Percentiles rank a stretch among this genome's conserved stretches.
Evolutionary conservation across 805 yeast species (phyloP).

Genomic region (Kluyveromyces aestuarii): DNA sequence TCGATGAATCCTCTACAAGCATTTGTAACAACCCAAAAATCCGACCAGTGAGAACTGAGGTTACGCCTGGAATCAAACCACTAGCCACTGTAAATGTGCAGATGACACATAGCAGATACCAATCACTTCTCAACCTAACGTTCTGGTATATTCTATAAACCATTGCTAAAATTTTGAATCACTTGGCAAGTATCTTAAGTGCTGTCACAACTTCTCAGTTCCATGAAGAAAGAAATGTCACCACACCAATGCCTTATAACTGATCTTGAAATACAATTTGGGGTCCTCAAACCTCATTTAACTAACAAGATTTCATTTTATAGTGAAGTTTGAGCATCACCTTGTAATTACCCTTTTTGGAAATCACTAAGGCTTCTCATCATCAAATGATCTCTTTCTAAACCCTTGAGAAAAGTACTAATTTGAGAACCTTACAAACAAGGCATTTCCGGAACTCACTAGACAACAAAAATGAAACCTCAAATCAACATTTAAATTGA

Average conservation of each 20-base stretch:
- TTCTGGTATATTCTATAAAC: background rate
- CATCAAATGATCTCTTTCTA: background rate
- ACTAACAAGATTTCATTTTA: background rate
- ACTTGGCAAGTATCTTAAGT: no score
- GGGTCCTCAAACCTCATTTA: background rate
- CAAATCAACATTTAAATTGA: no score
- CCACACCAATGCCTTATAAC: background rate
- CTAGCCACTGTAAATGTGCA: constrained; percentile 35
- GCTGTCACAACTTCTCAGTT: no score
- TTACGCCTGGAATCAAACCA: constrained; percentile 51
- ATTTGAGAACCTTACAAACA: no score
- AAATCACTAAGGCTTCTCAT: background rate
- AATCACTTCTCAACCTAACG: constrained; percentile 14
- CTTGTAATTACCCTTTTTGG: background rate
- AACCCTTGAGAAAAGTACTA: no score
- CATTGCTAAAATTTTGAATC: background rate
- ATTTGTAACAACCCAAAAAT: constrained; percentile 41
- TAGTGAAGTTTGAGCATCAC: background rate
- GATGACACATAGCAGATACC: constrained; percentile 21
- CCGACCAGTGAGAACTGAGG: constrained; percentile 57
- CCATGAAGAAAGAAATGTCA: no score
- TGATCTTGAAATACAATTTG: background rate
- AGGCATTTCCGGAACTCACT: background rate
- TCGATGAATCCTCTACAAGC: constrained; percentile 12
- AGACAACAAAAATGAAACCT: background rate